Evolutionary conservation across 2,329 filamentous ascomycete genomes (phyloP), one percentile per base, ranked within the genome.

Genomic region (Pseudocercospora macadamiae): DNA sequence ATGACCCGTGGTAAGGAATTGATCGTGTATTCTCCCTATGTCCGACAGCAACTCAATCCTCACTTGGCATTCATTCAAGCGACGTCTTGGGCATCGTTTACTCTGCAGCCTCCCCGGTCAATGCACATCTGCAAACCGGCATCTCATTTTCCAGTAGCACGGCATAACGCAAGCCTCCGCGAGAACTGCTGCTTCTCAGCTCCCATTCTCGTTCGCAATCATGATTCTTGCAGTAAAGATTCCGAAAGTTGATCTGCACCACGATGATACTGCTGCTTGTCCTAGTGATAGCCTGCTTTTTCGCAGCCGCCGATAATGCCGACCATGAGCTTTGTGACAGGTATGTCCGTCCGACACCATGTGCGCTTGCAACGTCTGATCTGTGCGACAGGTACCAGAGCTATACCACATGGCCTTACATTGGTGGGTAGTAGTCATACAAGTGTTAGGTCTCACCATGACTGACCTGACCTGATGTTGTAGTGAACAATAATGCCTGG

Each of bases 401-500:
- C 39, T 47, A 55, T 55, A 55, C 52, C 39, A 34, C 52, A 14
- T 55, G 52, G 52, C 52, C 52, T 7, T 55, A 55, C 26, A 47
- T 47, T 26, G 52, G 52, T 55, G 26, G 36, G 26, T 23, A 10
- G 18, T 23, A 26, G 39, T 45, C 16, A 9, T 12, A 21, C 23
- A 16, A 25, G 21, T 4, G 8, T 8, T 39, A 14, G 23, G 3
- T 47, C 9, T 2, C 23, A 7, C 21, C 4, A 23, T 18, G 12
- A 49, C 26, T 32, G 4, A 1, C 14, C 18, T 47, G 28, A 30
- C 25, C n/a, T n/a, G 9, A 3, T 9, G n/a, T 8, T 28, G 21
- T 19, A 62, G 60, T 60, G 26, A 63, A 63, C 45, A 63, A 63
- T 28, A 63, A 63, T 51, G 61, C 61, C 21, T 63, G 61, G 61